Evolutionary conservation across 768 basidiomycete species (phyloP), one percentile per base, ranked within the genome.

Genomic region (Suillus decipiens): DNA sequence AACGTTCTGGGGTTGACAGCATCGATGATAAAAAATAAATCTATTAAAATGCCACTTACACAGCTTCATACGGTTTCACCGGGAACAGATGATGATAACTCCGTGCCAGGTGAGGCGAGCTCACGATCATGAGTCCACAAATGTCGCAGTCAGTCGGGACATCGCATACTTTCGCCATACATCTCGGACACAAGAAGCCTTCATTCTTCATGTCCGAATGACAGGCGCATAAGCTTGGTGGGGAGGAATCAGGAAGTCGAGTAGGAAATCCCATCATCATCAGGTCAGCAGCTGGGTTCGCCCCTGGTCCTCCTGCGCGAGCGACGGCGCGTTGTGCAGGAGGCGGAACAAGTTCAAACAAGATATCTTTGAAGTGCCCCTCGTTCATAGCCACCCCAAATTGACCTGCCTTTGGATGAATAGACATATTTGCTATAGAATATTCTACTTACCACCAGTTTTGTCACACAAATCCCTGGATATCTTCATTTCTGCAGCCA

Each of bases 191-290:
- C 19, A 96, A 82, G 76, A 96, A 99, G 4, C 96, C 97, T 65
- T 93, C 90, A 73, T 89, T 89, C 76, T 92, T 94, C 76, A 99
- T 81, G 67, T 93, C 87, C 15, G 92, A 92, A 75, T 99, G 97
- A 72, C 97, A 99, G 8, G 88, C 93, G 71, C 97, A 99, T 22
- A 99, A 80, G 60, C 90, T 89, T 9, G 89, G 89, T 39, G 89
- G 88, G 4, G 89, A 91, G 11, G 87, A 86, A 68, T 92, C 90
- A 0, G 96, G 93, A 7, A 97, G 81, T 19, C 95, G 88, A 17
- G 92, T 94, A 1, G 97, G 97, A 76, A 99, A 99, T 10, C 97
- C 97, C 94, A 99, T 99, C 85, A 97, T 92, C 92, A 99, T 97
- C 59, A 99, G 80, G 77, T 99, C 96, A 0, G 93, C 89, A 0